Conservation (phyloP, 345 rosid species). For the Syzygium aromaticum region DNA sequence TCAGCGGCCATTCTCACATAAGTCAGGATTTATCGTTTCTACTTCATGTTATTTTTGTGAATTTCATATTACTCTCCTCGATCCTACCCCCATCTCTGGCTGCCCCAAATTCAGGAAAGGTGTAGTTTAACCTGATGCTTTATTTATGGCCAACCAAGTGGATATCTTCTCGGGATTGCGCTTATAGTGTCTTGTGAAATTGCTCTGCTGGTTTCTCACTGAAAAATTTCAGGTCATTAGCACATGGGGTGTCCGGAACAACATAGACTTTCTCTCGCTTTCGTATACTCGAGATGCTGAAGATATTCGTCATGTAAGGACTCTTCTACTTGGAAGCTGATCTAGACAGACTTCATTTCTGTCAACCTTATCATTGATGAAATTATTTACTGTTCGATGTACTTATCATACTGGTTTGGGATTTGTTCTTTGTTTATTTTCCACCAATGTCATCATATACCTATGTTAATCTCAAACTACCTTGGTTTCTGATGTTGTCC, state of each 20-base stretch:
- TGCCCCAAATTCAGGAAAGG: not conserved
- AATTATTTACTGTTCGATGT: not conserved
- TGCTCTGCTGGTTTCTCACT: not conserved
- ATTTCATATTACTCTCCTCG: not conserved
- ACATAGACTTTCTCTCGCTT: constrained; percentile 57
- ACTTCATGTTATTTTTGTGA: not conserved
- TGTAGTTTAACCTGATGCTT: not conserved
- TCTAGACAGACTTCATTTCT: not conserved
- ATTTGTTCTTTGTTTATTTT: not conserved
- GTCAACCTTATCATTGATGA: not conserved
- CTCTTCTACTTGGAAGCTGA: not conserved
- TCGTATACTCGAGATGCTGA: constrained; percentile 58
- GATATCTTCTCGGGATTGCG: not conserved
- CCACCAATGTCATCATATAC: not conserved
- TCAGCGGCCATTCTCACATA: not conserved
- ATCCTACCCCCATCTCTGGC: not conserved
- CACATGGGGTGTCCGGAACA: constrained; percentile 64
- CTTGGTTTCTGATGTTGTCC: not conserved
- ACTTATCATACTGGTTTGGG: not conserved
- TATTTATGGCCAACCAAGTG: not conserved
- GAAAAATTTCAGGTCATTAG: constrained; percentile 40
- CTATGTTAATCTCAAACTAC: not conserved
- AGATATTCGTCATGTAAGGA: constrained; percentile 54
- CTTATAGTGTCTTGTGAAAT: not conserved
- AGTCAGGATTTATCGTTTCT: not conserved